Evolutionary conservation across 345 rosid genomes (phyloP).

Genomic region (Ailanthus altissimus): DNA sequence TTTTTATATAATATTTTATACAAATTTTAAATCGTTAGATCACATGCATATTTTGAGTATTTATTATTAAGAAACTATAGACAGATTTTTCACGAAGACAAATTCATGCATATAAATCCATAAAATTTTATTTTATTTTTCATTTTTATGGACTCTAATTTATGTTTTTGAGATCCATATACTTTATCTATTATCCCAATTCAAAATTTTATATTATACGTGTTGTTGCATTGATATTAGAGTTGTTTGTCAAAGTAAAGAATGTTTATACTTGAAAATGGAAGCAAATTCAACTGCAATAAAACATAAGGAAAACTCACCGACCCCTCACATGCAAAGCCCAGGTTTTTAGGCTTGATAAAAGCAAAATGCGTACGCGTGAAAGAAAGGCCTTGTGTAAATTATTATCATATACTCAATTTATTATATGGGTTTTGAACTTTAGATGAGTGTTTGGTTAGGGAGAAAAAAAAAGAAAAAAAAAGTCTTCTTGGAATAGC

Average conservation of each 20-base stretch:
- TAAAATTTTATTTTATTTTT: too few species aligned
- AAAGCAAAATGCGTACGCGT: not conserved
- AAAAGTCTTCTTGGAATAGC: not conserved
- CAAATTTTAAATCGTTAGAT: too few species aligned
- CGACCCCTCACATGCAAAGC: constrained; percentile 34
- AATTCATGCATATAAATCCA: too few species aligned
- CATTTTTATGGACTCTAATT: too few species aligned
- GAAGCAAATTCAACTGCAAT: not conserved
- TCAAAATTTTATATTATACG: too few species aligned
- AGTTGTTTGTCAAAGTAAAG: not conserved
- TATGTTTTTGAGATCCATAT: not conserved
- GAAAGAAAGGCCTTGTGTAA: not conserved
- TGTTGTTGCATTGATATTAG: not conserved
- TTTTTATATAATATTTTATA: too few species aligned
- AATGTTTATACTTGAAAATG: constrained; percentile 9
- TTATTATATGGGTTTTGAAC: too few species aligned
- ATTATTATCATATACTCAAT: not conserved
- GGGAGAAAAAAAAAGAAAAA: not conserved
- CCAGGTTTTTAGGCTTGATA: not conserved
- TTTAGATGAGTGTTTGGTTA: not conserved
- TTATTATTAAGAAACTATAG: too few species aligned
- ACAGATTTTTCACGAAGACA: too few species aligned
- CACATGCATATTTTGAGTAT: too few species aligned
- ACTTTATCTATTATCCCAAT: not conserved
- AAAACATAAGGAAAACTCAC: constrained; percentile 8